Evolutionary conservation across 495 filamentous ascomycete species (phyloP).

Genomic region (Aspergillus bridgeri): DNA sequence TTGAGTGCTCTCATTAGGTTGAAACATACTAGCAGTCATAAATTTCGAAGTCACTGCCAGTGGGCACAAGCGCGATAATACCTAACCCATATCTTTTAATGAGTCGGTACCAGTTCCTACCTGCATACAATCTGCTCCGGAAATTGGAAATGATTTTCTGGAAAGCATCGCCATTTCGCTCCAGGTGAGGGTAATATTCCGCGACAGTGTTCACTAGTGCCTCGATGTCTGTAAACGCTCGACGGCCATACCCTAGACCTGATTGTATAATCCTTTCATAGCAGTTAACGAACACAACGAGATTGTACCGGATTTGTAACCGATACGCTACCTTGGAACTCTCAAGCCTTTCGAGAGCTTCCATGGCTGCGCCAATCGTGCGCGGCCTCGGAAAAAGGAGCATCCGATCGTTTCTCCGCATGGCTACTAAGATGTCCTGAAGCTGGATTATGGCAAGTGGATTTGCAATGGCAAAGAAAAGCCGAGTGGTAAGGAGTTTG

Average conservation of each 20-base stretch:
- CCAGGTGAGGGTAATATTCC: too few relatives aligned
- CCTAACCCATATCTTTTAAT: not conserved
- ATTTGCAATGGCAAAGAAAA: not conserved
- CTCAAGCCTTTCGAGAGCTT: not conserved
- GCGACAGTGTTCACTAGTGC: too few relatives aligned
- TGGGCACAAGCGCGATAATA: not conserved
- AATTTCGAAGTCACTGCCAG: not conserved
- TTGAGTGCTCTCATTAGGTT: not conserved
- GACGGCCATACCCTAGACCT: too few relatives aligned
- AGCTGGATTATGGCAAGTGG: not conserved
- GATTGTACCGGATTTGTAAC: not conserved
- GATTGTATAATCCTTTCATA: too few relatives aligned
- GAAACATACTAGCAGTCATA: conserved; percentile 1
- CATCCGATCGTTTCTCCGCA: not conserved
- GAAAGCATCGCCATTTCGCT: not conserved
- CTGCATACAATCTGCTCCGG: not conserved
- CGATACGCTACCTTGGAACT: not conserved
- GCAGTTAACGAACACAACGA: not conserved
- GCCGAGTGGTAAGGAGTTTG: not conserved
- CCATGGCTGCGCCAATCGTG: not conserved
- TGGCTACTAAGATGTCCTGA: not conserved
- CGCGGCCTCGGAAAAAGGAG: not conserved
- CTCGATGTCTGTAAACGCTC: too few relatives aligned
- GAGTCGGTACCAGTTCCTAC: not conserved
- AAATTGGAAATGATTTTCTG: not conserved